phyloP scores from a whole-genome alignment of 345 rosid genomes.

The Salix udensis region DNA sequence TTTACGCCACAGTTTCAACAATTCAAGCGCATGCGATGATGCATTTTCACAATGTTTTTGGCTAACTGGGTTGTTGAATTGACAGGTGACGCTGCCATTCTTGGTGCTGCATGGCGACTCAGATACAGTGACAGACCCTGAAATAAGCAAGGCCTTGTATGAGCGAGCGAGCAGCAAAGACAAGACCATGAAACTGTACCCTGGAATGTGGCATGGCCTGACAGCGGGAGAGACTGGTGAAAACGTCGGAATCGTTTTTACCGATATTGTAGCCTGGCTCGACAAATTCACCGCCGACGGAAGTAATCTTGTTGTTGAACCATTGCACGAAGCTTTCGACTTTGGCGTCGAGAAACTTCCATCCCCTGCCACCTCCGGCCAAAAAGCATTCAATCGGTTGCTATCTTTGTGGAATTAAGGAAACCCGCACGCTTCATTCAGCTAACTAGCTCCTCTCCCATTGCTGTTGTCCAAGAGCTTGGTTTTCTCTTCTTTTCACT shows the following conservation, averaged over 20 bases:
- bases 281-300: slow-evolving; percentile 37
- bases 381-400: slow-evolving; percentile 7
- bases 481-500: not conserved
- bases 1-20: not conserved
- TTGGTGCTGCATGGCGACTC: slow-evolving; percentile 91
- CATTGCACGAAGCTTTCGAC: slow-evolving; percentile 14
- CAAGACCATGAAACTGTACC: slow-evolving; percentile 77
- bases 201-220: slow-evolving; percentile 93
- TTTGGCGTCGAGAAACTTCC: slow-evolving; percentile 13
- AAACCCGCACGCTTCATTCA: slow-evolving; percentile 52
- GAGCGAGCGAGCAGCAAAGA: slow-evolving; percentile 64
- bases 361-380: not conserved
- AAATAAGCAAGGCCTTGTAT: slow-evolving; percentile 83
- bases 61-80: not conserved
- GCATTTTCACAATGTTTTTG: not conserved
- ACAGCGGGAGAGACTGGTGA: slow-evolving; percentile 83
- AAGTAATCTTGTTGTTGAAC: slow-evolving; percentile 21
- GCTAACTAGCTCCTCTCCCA: slow-evolving; percentile 38
- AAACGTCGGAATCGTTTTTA: slow-evolving; percentile 65
- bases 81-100: slow-evolving; percentile 75
- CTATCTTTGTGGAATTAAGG: slow-evolving; percentile 58
- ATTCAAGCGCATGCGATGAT: not conserved
- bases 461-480: not conserved
- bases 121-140: slow-evolving; percentile 90
- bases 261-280: slow-evolving; percentile 73